A percentile compares a stretch with the other conserved stretches of the same genome.
These are phyloP conservation scores for Platanthera zijinensis DNA, from an alignment of 106 monocot genomes.

Conservation along the genomic window DNA sequence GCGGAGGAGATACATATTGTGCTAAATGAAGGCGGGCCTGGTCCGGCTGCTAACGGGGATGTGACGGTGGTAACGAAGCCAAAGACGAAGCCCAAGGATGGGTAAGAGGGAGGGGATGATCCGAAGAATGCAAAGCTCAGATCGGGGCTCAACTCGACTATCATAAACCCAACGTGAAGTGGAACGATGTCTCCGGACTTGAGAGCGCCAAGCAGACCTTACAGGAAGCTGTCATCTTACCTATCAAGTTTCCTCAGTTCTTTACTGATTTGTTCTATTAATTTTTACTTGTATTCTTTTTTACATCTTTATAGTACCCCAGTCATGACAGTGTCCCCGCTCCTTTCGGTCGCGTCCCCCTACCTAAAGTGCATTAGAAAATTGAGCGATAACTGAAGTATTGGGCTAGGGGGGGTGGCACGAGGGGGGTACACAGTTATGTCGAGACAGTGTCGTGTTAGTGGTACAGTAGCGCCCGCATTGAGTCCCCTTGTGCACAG, in stretches of 20 bases:
- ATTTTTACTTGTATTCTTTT: no score
- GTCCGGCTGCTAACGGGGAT: conserved; percentile 51
- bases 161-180: conserved; percentile 77
- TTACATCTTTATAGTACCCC: no score
- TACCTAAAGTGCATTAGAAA: no score
- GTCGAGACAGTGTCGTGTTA: no score
- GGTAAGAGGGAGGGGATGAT: conserved; percentile 50
- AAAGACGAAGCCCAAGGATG: conserved; percentile 67
- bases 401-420: no score
- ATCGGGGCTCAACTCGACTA: conserved; percentile 64
- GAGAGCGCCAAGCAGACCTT: conserved; percentile 82
- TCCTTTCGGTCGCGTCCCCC: background rate
- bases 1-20: conserved; percentile 78
- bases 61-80: conserved; percentile 55
- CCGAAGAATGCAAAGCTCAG: conserved; percentile 63
- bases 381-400: no score
- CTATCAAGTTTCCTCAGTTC: conserved; percentile 77
- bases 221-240: conserved; percentile 79
- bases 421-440: no score
- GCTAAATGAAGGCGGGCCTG: conserved; percentile 62
- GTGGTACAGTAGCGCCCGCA: no score
- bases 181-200: conserved; percentile 76
- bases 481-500: no score
- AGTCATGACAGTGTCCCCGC: no score
- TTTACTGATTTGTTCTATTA: conserved; percentile 41